Evolutionary conservation across 441 rosid species (phyloP), one percentile per base, ranked within the genome.

Genomic region (Erodium texanum): DNA sequence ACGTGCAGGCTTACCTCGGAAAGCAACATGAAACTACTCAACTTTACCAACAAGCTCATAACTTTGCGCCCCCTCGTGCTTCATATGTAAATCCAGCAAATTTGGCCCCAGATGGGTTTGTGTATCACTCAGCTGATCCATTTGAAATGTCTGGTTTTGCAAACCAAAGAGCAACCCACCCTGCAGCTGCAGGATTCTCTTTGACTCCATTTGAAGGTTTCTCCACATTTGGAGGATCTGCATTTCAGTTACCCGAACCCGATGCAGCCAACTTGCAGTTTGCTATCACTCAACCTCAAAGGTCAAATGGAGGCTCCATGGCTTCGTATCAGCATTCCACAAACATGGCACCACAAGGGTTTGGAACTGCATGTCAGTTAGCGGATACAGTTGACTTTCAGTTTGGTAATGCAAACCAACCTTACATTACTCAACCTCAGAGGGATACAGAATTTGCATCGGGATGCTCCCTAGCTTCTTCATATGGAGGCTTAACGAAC

Each of bases 351-450:
- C 36, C 36, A 32, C 36, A 32, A 32, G 36, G 36, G 6, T 32
- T 32, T 32, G 15, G 62, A 56, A 19, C 64, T 32, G 0, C 58
- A 32, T 22, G 61, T 41, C 72, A 41, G 59, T n/a, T 9, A 50
- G 19, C 61, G 67, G 65, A 72, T 29, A 4, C 69, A 71, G 34
- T 12, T 3, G 22, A 58, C 24, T 22, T 58, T 22, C 62, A 58
- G 32, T 22, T 59, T 59, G 14, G n/a, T 32, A 32, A 4, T 32
- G 36, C 36, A 23, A 59, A 23, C n/a, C 64, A 59, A 2, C 32
- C 48, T 15, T 41, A 41, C 48, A 41, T 8, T 58, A 1, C 63
- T 22, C 29, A 58, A 22, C 29, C 29, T 58, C 63, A 9, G 15
- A 2, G 15, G 14, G 63, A 5, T 20, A 3, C 63, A 18, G 12